Evolutionary conservation across 2,329 filamentous ascomycete genomes (phyloP).

Genomic region (Paracoccidioides lutzii): DNA sequence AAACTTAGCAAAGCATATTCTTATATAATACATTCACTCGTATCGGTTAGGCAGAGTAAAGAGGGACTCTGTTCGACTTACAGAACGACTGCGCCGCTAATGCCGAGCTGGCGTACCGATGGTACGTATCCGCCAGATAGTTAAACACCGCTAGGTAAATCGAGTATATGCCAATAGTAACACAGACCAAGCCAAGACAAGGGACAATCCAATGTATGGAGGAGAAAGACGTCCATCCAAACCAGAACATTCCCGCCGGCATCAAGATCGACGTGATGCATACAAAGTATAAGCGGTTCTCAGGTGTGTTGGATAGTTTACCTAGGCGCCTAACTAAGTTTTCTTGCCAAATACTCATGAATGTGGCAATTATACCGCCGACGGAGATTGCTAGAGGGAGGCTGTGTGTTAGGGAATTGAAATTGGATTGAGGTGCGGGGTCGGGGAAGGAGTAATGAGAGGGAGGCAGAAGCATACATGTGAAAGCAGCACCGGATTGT

Average conservation of each 20-base stretch:
- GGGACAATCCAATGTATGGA: slow-evolving; percentile 61
- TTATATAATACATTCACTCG: background rate
- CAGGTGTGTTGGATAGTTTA: slow-evolving; percentile 44
- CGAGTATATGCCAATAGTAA: slow-evolving; percentile 74
- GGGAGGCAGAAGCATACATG: slow-evolving; percentile 21
- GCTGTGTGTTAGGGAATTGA: background rate
- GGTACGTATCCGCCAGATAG: slow-evolving; percentile 80
- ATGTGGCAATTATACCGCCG: slow-evolving; percentile 52
- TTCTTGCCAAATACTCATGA: slow-evolving; percentile 61
- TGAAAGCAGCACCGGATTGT: slow-evolving; percentile 59
- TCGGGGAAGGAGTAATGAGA: background rate
- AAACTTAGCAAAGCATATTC: background rate
- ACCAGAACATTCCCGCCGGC: slow-evolving; percentile 69
- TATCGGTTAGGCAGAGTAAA: too few relatives aligned
- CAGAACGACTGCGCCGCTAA: slow-evolving; percentile 78
- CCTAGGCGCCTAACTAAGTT: slow-evolving; percentile 43
- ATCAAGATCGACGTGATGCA: slow-evolving; percentile 64
- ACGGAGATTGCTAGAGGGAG: slow-evolving; percentile 47
- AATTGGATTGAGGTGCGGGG: background rate
- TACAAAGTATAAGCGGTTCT: slow-evolving; percentile 69
- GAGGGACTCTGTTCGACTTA: slow-evolving; percentile 12
- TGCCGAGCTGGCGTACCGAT: slow-evolving; percentile 71
- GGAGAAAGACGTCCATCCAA: slow-evolving; percentile 55
- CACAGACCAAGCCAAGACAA: slow-evolving; percentile 54
- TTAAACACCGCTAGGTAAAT: slow-evolving; percentile 87